phyloP scores from a whole-genome alignment of 2,329 filamentous ascomycete genomes.

The Trichoderma sp. region DNA sequence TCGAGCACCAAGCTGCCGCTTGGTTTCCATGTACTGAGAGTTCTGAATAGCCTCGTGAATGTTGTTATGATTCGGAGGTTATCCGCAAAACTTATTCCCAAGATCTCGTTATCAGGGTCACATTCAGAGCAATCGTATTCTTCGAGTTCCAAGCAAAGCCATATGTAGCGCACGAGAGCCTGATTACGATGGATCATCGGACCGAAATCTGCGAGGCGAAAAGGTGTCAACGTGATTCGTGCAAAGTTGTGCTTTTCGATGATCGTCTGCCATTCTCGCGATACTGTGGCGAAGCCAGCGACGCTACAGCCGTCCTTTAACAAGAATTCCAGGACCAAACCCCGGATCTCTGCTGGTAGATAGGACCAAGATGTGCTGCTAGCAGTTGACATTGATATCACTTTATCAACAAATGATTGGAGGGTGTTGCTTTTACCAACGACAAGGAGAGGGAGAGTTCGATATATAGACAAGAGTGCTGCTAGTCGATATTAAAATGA shows the following conservation, averaged over 20 bases:
- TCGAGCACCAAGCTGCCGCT: conserved; percentile 33
- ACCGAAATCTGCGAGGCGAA: conserved; percentile 32
- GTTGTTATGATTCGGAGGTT: conserved; percentile 23
- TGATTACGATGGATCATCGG: conserved; percentile 33
- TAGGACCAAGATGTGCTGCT: not conserved
- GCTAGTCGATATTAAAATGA: too few species aligned
- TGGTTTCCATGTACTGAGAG: conserved; percentile 34
- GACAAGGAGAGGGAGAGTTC: not conserved
- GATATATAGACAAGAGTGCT: not conserved
- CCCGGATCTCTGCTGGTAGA: not conserved
- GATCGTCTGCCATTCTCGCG: conserved; percentile 34
- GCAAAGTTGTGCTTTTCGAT: conserved; percentile 35
- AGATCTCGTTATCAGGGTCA: not conserved
- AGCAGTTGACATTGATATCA: not conserved
- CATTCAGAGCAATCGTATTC: conserved; percentile 22
- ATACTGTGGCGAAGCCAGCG: conserved; percentile 32
- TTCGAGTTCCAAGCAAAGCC: conserved; percentile 28
- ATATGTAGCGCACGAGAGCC: conserved; percentile 29
- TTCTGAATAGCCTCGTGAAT: conserved; percentile 31
- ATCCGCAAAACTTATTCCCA: not conserved
- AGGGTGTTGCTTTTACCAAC: too few species aligned
- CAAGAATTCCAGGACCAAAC: not conserved
- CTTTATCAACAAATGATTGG: not conserved
- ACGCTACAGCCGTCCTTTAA: not conserved
- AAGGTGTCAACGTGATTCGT: conserved; percentile 33